Evolutionary conservation across 2,329 filamentous ascomycete genomes (phyloP), one percentile per base, ranked within the genome.

Genomic region (Microdochium paspali): DNA sequence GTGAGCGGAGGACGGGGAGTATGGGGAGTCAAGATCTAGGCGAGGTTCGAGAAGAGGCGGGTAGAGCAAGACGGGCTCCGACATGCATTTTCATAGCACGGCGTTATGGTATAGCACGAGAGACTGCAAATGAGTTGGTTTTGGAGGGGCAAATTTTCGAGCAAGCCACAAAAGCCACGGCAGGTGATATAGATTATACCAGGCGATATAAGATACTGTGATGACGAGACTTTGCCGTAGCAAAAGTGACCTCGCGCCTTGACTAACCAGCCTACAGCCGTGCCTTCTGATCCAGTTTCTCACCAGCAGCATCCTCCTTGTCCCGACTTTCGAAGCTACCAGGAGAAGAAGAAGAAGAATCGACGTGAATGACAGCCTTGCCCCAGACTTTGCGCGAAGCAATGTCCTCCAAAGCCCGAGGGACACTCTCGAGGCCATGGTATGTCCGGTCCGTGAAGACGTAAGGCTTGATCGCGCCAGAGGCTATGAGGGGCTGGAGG

Each of bases 1-100:
- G 85, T 93, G 2, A 85, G 84, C 57, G 87, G 85, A 18, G 88
- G 88, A 20, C 74, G 87, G 51, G 87, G 88, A 4, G 79, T 93
- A 28, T 93, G 87, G 87, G 87, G 87, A 24, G 83, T 89, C 28
- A 65, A 65, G 56, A 59, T 63, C 44, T 63, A 55, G 58, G 23
- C 10, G 12, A 24, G 10, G 24, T n/a, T 21, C 21, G 26, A 28
- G 18, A 10, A n/a, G 31, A 26, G 28, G 9, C 26, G 18, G 23
- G 30, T 42, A 42, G 26, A 9, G 12, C 10, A 21, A 42, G 18
- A 15, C 21, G 20, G 25, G 24, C 25, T 18, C 21, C 20, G 20
- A 40, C 24, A 44, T 44, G 42, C 42, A 44, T 44, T 44, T 44
- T 24, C 42, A 44, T 25, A 44, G 42, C 42, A 44, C 24, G 42